Evolutionary conservation across 1,284 basidiomycete species (phyloP), one percentile per base, ranked within the genome.

Genomic region (Fomitiporia mediterranea): DNA sequence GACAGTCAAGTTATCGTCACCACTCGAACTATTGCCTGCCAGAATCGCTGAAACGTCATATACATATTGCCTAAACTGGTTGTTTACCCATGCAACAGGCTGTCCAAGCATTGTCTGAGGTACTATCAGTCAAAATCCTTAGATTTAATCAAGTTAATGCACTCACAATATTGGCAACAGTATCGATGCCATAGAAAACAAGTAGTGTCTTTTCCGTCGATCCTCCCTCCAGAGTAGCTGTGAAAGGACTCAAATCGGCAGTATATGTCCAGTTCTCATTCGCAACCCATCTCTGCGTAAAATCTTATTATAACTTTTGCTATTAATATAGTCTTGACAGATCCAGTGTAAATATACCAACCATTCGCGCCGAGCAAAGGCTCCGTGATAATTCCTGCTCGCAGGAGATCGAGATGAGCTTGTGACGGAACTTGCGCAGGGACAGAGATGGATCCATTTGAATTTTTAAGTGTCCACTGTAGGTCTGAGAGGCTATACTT

Each of bases 221-320:
- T 13, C 62, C 50, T 32, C 65, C 39, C 23, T 63, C 62, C 28
- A 67, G 13, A 15, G 53, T 53, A 54, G 66, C 54, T 2, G 69
- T 65, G 50, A 81, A 72, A 3, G 80, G 76, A 0, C 70, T 63
- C 32, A 84, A 62, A 58, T 80, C 77, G 0, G 82, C 80, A 0
- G 79, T 81, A 62, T 83, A 83, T 0, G 79, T 82, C 81, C 83
- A 84, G 51, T 78, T 78, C 56, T 84, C 81, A 40, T 78, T 69
- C 17, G 75, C 72, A 42, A 84, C 71, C 81, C 81, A 83, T 58
- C 83, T 71, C 61, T 80, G 70, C 0, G 75, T 77, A 58, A 78
- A 82, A 57, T 84, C 80, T 81, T 53, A 21, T 21, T 32, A 25
- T 55, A 43, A n/a, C n/a, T 32, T 13, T 47, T 17, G 34, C 37